Base-by-base conservation (phyloP, 805 yeast species). In the Ogataea glucozyma region DNA sequence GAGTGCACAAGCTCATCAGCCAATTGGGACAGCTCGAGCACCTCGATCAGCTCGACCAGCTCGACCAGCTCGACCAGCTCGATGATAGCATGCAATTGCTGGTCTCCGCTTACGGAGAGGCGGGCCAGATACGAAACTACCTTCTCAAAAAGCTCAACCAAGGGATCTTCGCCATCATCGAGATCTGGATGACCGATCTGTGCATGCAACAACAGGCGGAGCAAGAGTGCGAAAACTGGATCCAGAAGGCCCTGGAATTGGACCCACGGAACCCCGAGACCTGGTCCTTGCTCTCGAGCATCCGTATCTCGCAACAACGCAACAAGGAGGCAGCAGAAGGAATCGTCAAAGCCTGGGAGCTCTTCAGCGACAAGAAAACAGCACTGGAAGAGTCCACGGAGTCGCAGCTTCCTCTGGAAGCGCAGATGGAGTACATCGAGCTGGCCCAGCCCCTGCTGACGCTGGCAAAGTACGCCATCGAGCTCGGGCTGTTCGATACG, bases 151-250 rank as follows among this genome's bases (percentile, higher is more conserved):
- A 85, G 59, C 60, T 88, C 36, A 79, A 84, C 49, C 85, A 82
- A 58, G 96, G 91, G 0, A 69, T 88, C 20, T 81, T 91, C 52
- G 83, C 96, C 6, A 76, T 84, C 69, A 85, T 93, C 57, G 99
- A 91, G 65, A 85, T 88, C 44, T 90, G 96, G 96, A 88, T 89
- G 97, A 91, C 98, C 1, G 97, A 91, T 69, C 70, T 90, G 50
- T 90, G 98, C 69, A 88, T 90, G 96, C 95, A 88, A 56, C 80
- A 80, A 3, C 81, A 83, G 52, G 98, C 98, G 2, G 98, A 93
- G 65, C 17, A 62, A 7, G 75, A 79, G 61, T 93, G 98, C 66
- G 85, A 89, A 54, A 72, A 72, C 42, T 71, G 87, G 51, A 83
- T 90, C 41, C 64, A 75, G 9, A 77, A 76, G 52, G 80, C 95